phyloP scores from a whole-genome alignment of 2,329 filamentous ascomycete species.

The Xylogone sp. region DNA sequence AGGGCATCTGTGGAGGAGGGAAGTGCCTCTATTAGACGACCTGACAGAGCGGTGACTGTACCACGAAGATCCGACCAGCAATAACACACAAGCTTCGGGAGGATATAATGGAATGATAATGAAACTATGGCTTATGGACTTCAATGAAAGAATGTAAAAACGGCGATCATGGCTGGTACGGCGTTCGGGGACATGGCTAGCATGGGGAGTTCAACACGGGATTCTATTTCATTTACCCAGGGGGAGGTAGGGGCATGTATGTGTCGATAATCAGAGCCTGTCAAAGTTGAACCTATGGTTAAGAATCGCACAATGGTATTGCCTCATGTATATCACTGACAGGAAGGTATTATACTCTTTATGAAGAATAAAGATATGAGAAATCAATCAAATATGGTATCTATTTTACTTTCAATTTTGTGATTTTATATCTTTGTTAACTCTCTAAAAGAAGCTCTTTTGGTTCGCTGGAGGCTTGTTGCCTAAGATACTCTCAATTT shows the following conservation, averaged over 20 bases:
- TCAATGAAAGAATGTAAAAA: neutral
- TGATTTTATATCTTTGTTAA: neutral
- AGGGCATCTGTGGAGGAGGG: conserved; percentile 6
- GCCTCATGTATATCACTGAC: neutral
- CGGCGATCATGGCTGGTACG: neutral
- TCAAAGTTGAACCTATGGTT: no score
- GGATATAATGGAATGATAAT: neutral
- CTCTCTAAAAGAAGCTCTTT: neutral
- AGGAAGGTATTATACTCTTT: no score
- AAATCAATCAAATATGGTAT: neutral
- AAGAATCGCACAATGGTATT: neutral
- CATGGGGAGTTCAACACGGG: neutral
- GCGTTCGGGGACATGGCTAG: neutral
- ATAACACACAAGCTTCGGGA: neutral
- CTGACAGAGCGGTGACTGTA: conserved; percentile 12
- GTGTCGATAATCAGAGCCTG: no score
- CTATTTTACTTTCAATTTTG: neutral
- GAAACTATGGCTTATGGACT: neutral
- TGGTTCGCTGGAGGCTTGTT: conserved; percentile 48
- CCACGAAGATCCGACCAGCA: conserved; percentile 5
- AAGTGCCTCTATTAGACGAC: conserved; percentile 8
- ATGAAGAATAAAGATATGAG: neutral
- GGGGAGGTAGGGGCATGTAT: neutral
- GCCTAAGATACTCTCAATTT: conserved; percentile 55
- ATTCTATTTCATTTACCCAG: neutral